A percentile compares a stretch with the other conserved stretches of the same genome.
Conservation (phyloP, 2,329 filamentous ascomycete species). For the Botryosphaeria agaves region DNA sequence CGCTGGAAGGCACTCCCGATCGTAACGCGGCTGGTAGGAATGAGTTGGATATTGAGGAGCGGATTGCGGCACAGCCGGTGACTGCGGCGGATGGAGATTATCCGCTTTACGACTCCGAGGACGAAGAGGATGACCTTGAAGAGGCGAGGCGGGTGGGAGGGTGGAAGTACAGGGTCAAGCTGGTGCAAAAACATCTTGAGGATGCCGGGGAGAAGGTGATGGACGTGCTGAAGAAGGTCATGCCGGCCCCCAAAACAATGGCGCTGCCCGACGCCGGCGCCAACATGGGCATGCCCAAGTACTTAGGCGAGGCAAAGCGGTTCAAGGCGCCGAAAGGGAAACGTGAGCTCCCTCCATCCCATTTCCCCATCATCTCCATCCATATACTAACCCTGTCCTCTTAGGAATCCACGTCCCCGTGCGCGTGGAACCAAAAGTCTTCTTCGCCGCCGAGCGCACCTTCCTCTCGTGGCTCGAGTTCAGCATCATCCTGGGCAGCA, state of each 20-base stretch:
- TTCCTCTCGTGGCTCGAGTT: conserved; percentile 97
- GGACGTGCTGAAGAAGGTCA: conserved; percentile 15
- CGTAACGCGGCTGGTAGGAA: conserved; percentile 16
- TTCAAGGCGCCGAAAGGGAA: conserved; percentile 66
- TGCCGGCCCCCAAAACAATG: conserved; percentile 22
- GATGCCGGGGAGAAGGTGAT: conserved; percentile 21
- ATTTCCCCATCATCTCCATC: not conserved
- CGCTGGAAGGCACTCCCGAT: conserved; percentile 18
- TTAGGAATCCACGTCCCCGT: conserved; percentile 83
- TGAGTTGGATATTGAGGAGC: conserved; percentile 62
- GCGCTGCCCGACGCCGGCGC: conserved; percentile 22
- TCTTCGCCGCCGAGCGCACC: conserved; percentile 88
- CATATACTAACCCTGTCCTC: conserved; percentile 4
- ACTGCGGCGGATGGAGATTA: conserved; percentile 47
- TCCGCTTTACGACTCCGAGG: conserved; percentile 77
- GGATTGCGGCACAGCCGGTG: conserved; percentile 46
- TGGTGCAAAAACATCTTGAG: conserved; percentile 31
- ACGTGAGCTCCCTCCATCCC: conserved; percentile 16
- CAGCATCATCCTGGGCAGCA: conserved; percentile 81
- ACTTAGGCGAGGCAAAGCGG: conserved; percentile 21
- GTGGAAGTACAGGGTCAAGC: conserved; percentile 51
- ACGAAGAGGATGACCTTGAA: conserved; percentile 57
- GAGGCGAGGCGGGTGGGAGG: conserved; percentile 63
- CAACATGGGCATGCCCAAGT: conserved; percentile 25
- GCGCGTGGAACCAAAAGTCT: conserved; percentile 93